Base-by-base conservation (phyloP, 257 asterid species). In the Plantago major region DNA sequence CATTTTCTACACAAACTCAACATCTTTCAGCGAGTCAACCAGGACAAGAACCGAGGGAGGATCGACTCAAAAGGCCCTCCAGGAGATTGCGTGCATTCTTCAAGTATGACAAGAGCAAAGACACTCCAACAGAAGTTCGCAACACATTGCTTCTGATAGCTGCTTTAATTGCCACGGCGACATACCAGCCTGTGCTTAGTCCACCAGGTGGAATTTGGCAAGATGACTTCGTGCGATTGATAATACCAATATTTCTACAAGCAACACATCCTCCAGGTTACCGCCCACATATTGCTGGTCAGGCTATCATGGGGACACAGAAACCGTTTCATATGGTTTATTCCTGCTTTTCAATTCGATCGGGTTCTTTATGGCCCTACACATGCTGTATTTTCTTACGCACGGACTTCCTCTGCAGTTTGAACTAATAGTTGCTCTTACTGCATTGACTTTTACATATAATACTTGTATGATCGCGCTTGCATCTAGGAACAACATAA, bases 181-280 rank as follows among this genome's bases (percentile, higher is more conserved):
- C 95, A 0, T 86, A 78, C 64, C 83, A 79, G 57, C 84, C 84
- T 0, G 84, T 83, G 5, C 76, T 77, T 10, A 83, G 74, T 48
- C 95, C 89, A 4, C 89, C 88, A 0, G 78, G 79, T 15, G 78
- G 80, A 5, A 71, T 68, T 15, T 78, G 83, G 83, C 83, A 78
- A 49, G 73, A 83, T 9, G 46, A 67, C 53, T 12, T 79, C 8
- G 60, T 75, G 69, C 79, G 13, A 67, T 74, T 5, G 62, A 46
- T 4, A 59, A 55, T 13, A 10, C 16, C 0, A 6, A n/a, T 10
- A 7, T 9, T 38, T 56, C 50, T 0, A 51, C 40, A 9, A 7
- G 55, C 4, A 13, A 14, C 11, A 26, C 13, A 5, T 40, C 38
- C 51, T 16, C 14, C 60, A 5, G 18, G 55, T 5, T 74, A 52